These are phyloP conservation scores for Aspergillus olivimuriae DNA, from an alignment of 495 filamentous ascomycete species.

Conservation along the genomic window DNA sequence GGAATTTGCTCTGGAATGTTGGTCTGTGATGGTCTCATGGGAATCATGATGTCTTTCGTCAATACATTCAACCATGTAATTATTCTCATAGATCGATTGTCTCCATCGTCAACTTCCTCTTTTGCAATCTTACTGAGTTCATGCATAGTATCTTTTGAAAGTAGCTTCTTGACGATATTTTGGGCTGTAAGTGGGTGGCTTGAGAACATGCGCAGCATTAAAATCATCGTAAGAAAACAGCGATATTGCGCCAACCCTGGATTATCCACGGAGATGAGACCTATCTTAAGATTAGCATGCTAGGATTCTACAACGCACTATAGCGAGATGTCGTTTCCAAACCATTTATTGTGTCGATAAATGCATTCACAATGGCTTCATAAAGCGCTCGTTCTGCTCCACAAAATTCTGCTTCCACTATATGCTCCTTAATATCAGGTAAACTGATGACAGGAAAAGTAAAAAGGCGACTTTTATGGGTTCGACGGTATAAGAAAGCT, in stretches of 20 bases:
- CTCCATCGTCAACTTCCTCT: not conserved
- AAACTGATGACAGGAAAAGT: constrained; percentile 49
- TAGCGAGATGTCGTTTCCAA: not conserved
- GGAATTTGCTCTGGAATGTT: not conserved
- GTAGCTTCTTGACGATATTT: constrained; percentile 31
- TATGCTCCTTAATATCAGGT: constrained; percentile 34
- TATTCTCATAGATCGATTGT: not conserved
- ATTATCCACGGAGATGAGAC: not conserved
- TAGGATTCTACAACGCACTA: not conserved
- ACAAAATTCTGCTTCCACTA: constrained; percentile 34
- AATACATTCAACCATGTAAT: not conserved
- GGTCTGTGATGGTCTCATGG: not conserved
- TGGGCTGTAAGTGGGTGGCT: constrained; percentile 47
- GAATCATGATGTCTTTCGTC: not conserved
- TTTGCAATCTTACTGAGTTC: constrained; percentile 18
- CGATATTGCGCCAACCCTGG: constrained; percentile 11
- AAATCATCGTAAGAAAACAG: constrained; percentile 30
- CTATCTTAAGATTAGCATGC: constrained; percentile 2
- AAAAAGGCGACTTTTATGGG: constrained; percentile 46
- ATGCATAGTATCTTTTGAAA: constrained; percentile 34
- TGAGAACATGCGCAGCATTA: constrained; percentile 46
- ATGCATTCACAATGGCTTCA: constrained; percentile 29
- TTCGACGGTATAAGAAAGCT: constrained; percentile 47
- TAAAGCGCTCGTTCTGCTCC: constrained; percentile 46
- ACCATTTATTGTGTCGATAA: constrained; percentile 32